Base-by-base conservation (phyloP, 2,329 filamentous ascomycete species). In the Monilinia polystroma region DNA sequence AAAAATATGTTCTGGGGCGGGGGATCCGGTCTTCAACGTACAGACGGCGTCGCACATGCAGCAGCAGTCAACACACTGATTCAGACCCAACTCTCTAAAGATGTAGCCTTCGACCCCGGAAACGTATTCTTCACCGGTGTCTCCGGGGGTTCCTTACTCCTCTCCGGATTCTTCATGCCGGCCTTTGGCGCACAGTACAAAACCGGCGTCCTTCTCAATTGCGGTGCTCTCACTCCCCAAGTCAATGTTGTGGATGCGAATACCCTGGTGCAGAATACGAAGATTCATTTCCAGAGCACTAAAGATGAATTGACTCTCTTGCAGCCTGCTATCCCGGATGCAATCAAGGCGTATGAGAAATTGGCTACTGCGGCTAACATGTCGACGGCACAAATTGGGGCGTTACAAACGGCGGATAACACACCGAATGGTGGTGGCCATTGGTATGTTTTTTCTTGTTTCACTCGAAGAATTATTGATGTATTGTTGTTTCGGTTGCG, bases 101-200 rank as follows among this genome's bases (percentile, higher is more conserved):
- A 84, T 55, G 80, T 86, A 8, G 81, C 84, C 3, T 85, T 87
- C 68, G 80, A 87, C 74, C 71, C 75, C 32, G 77, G 76, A 49
- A 79, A 83, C 53, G 81, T 87, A 59, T 84, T 82, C 72, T 87
- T 87, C 76, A 86, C 83, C 0, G 84, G 85, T 20, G 84, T 87
- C 0, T 82, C 80, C 5, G 85, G 85, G 32, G 85, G 85, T 23
- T 78, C 79, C 4, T 78, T 87, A 26, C 76, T 85, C 43, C 80
- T 87, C 45, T 80, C 78, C 1, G 84, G 84, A 11, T 86, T 86
- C 78, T 85, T 87, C 75, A 80, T 87, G 68, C 85, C 85, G 5
- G 81, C 81, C 0, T 84, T 73, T 57, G 74, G 74, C 10, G 73
- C 74, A 12, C 64, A 67, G n/a, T 76, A 76, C 38, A 72, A 76